Base-by-base conservation (phyloP, 768 basidiomycete genomes). In the Fistulinella prunicolor region DNA sequence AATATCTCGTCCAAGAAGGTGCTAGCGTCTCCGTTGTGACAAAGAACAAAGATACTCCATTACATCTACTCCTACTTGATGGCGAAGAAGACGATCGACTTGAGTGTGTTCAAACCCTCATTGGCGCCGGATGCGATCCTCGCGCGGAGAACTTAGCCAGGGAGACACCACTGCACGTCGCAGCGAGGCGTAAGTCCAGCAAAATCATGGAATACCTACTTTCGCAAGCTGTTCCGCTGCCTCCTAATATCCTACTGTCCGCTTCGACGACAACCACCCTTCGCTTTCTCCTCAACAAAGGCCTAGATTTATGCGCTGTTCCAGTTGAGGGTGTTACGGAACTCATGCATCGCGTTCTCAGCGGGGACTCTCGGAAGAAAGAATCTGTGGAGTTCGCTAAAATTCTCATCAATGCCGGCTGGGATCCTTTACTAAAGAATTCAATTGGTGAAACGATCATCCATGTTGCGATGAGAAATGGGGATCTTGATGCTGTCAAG, bases 61-160 rank as follows among this genome's bases (percentile, higher is more conserved):
- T 40, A 12, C 39, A 40, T 26, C 24, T 40, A 7, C 9, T 26
- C 13, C 9, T 40, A 17, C 6, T 4, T 8, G 6, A 10, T 16
- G 38, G 38, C 6, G 2, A 16, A 8, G 12, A 30, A 9, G 37
- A 46, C 2, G n/a, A 40, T 14, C 1, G 37, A 17, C n/a, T 26
- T n/a, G 38, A 34, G n/a, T 10, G 38, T 20, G 20, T 46, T 12
- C 28, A 30, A n/a, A 10, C 42, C 1, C 30, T 51, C 0, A 7
- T 38, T 13, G 29, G 38, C 4, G 49, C 43, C 4, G 52, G 52
- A 3, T 53, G 52, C 20, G 10, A 42, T 6, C 44, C 40, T 17
- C 9, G 28, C 1, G n/a, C 17, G 1, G 4, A 1, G 10, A 53
- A 53, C 4, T 3, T 0, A 6, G 4, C 2, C 0, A 38, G 35